Conservation (phyloP, 306 rosid genomes). For the Fragaria ananassa region DNA sequence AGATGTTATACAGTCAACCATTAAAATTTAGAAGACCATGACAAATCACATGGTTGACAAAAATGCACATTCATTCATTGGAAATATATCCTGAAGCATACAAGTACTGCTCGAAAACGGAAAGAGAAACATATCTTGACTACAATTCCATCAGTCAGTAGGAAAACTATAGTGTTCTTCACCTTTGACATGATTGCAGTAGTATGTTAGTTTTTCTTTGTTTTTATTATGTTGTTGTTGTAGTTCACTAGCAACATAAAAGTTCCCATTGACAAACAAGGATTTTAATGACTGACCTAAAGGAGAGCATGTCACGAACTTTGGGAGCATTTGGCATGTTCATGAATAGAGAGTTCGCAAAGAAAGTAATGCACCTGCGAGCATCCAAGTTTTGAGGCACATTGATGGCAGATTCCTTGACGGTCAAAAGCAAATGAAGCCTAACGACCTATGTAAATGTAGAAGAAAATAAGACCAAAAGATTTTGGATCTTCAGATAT, state of each 20-base stretch:
- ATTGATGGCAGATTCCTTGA: constrained; percentile 94
- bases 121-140: constrained; percentile 1
- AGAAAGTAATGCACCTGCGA: constrained; percentile 96
- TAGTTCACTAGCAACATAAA: neutral
- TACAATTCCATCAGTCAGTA: neutral
- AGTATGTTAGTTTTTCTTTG: neutral
- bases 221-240: neutral
- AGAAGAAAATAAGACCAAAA: constrained; percentile 23
- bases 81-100: neutral
- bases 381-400: constrained; percentile 97
- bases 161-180: constrained; percentile 15
- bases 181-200: neutral
- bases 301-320: constrained; percentile 87
- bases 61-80: neutral
- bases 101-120: neutral
- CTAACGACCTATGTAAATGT: constrained; percentile 58
- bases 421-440: constrained; percentile 87
- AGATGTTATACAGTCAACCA: constrained; percentile 19
- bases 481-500: constrained; percentile 12
- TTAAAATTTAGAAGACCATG: neutral
- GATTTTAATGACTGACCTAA: constrained; percentile 57
- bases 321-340: constrained; percentile 89
- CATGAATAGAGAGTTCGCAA: constrained; percentile 96
- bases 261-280: neutral
- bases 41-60: neutral